Base-by-base conservation (phyloP, 345 rosid genomes). In the Ceriops decandra region DNA sequence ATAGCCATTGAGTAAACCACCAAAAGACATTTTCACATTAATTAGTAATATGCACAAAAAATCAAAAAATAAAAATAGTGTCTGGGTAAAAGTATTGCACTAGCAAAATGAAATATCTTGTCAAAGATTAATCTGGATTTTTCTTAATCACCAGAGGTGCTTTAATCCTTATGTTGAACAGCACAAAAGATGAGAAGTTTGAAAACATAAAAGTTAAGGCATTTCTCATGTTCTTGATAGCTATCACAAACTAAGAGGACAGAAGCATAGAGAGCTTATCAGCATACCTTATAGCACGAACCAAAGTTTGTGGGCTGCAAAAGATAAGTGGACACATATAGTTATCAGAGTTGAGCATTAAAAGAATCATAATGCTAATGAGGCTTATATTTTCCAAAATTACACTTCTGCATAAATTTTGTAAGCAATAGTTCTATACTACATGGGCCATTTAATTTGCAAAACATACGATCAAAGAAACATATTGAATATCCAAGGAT, bases 271-370 rank as follows among this genome's bases (percentile, higher is more conserved):
- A 51, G 52, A 51, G 66, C 32, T 64, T 24, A 38, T 28, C 49
- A 22, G 26, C 68, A 75, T 83, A 95, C 99, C 99, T 95, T 73
- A 95, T 75, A 73, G 96, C 95, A 81, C 98, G 99, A 70, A 95
- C 99, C 83, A 95, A 78, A 21, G 98, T 95, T 80, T 91, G 98
- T 64, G 99, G 98, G 82, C 99, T 95, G 88, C 91, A 86, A 77
- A 74, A 77, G 9, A 63, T 38, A 63, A 65, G 33, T 15, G 56
- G 49, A 42, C 5, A 52, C 59, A 82, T 57, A 60, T 17, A 68
- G 30, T 81, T 19, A 62, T 52, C 49, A 64, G 69, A 69, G 62
- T 62, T 69, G 60, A 68, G 32, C 58, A 57, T 36, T 58, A 69
- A 32, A 69, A 57, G 28, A 52, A 60, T 69, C 47, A 6, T 60